phyloP scores from a whole-genome alignment of 2,329 filamentous ascomycete genomes.

The Dryadomyces sulphureus region DNA sequence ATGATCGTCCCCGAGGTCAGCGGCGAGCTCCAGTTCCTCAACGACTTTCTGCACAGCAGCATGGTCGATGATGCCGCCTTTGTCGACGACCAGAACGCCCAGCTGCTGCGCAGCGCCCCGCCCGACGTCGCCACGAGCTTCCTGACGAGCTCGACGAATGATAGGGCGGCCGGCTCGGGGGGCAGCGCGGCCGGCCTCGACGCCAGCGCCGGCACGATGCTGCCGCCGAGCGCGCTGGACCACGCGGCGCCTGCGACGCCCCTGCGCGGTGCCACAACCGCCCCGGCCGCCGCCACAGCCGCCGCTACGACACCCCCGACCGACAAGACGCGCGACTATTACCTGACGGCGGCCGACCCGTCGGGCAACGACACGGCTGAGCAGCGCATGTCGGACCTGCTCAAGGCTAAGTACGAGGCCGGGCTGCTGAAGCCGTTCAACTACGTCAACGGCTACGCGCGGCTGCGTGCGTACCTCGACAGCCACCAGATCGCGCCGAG shows the following conservation, averaged over 20 bases:
- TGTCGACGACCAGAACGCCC: slow-evolving; percentile 46
- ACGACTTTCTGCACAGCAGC: slow-evolving; percentile 89
- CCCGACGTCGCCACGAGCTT: slow-evolving; percentile 34
- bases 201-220: slow-evolving; percentile 33
- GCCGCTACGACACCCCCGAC: slow-evolving; percentile 15
- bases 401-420: slow-evolving; percentile 92
- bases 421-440: slow-evolving; percentile 94
- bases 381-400: slow-evolving; percentile 85
- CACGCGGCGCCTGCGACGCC: too few species aligned
- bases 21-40: slow-evolving; percentile 91
- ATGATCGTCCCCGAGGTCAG: slow-evolving; percentile 88
- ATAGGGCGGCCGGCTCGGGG: not conserved
- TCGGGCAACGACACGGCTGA: slow-evolving; percentile 74
- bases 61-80: slow-evolving; percentile 70
- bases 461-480: slow-evolving; percentile 83
- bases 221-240: slow-evolving; percentile 30
- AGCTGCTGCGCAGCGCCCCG: slow-evolving; percentile 25
- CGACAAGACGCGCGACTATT: slow-evolving; percentile 76
- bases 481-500: slow-evolving; percentile 59
- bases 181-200: slow-evolving; percentile 19
- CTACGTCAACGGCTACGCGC: slow-evolving; percentile 90
- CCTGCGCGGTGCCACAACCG: not conserved
- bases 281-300: not conserved
- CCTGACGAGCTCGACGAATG: slow-evolving; percentile 22
- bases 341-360: slow-evolving; percentile 91